A percentile compares a stretch with the other conserved stretches of the same genome.
Conservation (phyloP, 306 rosid species). For the Rosa rugosa region DNA sequence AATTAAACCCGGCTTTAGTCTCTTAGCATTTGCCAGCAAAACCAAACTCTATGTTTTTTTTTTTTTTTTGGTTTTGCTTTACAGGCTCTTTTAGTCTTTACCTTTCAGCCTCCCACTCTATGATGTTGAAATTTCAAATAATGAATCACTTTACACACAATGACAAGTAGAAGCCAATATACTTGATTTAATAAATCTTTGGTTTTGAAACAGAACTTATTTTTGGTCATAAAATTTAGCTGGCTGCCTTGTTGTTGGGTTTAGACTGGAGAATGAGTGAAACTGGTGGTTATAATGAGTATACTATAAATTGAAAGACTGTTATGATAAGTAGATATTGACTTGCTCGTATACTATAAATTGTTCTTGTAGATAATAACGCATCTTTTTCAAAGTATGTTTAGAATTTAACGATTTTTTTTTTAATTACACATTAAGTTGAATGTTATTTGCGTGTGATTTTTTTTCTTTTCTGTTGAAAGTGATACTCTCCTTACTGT, state of each 20-base stretch:
- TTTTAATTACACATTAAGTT: not conserved
- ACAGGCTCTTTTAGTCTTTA: not conserved
- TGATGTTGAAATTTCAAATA: not conserved
- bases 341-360: not conserved
- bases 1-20: conserved; percentile 6
- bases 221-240: not conserved
- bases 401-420: not conserved
- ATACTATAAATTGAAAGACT: not conserved
- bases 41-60: not conserved
- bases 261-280: not conserved
- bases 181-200: not conserved
- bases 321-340: not conserved
- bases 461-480: not conserved
- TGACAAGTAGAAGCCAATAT: not conserved
- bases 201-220: not conserved
- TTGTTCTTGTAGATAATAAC: not conserved
- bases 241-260: not conserved
- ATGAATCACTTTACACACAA: not conserved
- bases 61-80: not conserved
- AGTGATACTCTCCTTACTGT: not conserved
- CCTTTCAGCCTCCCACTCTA: not conserved
- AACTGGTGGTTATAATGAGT: too few species aligned
- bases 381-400: too few species aligned
- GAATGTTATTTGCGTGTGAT: not conserved
- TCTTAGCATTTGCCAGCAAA: not conserved